phyloP scores from a whole-genome alignment of 2,329 filamentous ascomycete species.

The Sporothrix brasiliensis region DNA sequence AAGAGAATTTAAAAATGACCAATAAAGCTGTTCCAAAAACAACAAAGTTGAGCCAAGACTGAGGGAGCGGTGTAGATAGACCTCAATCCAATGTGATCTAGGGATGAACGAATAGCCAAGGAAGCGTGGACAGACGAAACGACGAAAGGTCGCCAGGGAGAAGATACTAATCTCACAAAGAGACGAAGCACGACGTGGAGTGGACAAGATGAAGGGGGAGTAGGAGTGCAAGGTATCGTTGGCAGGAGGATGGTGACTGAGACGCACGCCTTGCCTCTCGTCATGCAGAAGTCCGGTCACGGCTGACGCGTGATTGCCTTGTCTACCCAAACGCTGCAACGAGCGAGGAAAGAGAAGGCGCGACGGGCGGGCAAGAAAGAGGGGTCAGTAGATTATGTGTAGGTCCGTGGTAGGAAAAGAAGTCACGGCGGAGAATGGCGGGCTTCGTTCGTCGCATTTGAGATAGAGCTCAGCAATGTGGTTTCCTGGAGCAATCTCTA shows the following conservation, averaged over 20 bases:
- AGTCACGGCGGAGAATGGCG: not conserved
- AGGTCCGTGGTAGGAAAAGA: not conserved
- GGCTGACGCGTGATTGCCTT: not conserved
- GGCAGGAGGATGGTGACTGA: not conserved
- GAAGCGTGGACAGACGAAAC: not conserved
- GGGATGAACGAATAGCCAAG: slow-evolving; percentile 13
- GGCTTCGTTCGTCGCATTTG: not conserved
- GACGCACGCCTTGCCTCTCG: not conserved
- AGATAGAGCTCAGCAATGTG: not conserved
- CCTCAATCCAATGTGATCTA: not conserved
- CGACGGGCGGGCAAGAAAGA: not conserved
- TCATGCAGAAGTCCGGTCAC: not conserved
- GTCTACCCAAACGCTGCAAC: not conserved
- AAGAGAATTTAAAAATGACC: not conserved
- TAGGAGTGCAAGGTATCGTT: not conserved
- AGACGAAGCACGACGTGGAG: not conserved
- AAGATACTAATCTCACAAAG: not conserved
- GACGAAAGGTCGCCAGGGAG: not conserved
- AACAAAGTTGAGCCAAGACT: slow-evolving; percentile 5
- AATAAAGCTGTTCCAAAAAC: not conserved
- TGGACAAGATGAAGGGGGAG: not conserved
- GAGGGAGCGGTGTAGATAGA: not conserved
- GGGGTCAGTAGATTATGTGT: not conserved
- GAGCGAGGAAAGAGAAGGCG: not conserved
- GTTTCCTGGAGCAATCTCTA: not conserved